phyloP scores from a whole-genome alignment of 345 rosid genomes.

The Camelina sativa region DNA sequence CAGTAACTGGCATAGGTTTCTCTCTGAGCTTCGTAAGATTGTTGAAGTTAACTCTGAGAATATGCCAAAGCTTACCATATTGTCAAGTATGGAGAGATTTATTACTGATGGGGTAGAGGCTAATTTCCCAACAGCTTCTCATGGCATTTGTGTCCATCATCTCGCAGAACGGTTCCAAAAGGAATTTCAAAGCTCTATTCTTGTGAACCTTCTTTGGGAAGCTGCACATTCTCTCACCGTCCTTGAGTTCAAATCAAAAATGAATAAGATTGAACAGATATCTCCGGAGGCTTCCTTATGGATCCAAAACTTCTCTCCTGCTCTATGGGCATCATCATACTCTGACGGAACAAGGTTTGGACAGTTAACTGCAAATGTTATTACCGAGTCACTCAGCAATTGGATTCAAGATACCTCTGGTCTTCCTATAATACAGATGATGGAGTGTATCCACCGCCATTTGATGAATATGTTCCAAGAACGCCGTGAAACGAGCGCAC shows the following conservation, averaged over 20 bases:
- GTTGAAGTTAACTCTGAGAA: slow-evolving; percentile 76
- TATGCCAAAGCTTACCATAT: slow-evolving; percentile 82
- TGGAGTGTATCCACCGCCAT: slow-evolving; percentile 81
- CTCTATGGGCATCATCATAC: slow-evolving; percentile 81
- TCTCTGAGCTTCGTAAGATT: slow-evolving; percentile 76
- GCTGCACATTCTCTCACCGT: slow-evolving; percentile 76
- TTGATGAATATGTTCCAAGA: slow-evolving; percentile 80
- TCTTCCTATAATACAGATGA: slow-evolving; percentile 90
- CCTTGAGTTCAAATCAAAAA: slow-evolving; percentile 67
- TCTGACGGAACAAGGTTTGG: slow-evolving; percentile 88
- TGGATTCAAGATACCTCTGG: slow-evolving; percentile 78
- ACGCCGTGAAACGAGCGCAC: slow-evolving; percentile 71
- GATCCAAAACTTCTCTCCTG: slow-evolving; percentile 74
- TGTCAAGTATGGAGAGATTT: slow-evolving; percentile 74
- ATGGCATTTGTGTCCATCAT: slow-evolving; percentile 81
- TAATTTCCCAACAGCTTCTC: slow-evolving; percentile 85
- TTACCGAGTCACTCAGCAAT: slow-evolving; percentile 59
- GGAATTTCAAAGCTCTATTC: slow-evolving; percentile 73
- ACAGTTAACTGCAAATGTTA: slow-evolving; percentile 67
- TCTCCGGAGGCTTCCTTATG: slow-evolving; percentile 80
- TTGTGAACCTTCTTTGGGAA: slow-evolving; percentile 81
- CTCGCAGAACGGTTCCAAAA: slow-evolving; percentile 65
- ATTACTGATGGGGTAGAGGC: slow-evolving; percentile 82
- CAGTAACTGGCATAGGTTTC: slow-evolving; percentile 83
- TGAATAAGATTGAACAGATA: slow-evolving; percentile 71